A percentile compares a stretch with the other conserved stretches of the same genome.
Conservation (phyloP, 2,329 filamentous ascomycete genomes). For the Fusarium brachygibbosum region DNA sequence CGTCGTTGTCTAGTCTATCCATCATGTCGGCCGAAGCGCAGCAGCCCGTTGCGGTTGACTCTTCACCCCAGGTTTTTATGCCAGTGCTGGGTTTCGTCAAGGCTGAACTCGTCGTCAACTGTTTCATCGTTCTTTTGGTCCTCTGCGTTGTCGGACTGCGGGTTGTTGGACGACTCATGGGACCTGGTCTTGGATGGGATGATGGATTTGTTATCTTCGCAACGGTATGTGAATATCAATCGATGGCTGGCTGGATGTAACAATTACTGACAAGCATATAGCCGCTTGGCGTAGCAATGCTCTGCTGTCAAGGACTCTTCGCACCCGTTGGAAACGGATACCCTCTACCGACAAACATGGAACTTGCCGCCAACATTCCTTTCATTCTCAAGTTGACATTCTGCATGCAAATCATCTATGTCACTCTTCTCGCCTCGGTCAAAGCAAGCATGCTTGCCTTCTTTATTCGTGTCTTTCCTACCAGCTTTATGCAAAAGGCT, state of each 20-base stretch:
- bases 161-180: slow-evolving; percentile 48
- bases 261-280: slow-evolving; percentile 26
- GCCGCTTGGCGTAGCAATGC: slow-evolving; percentile 48
- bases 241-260: neutral
- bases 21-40: slow-evolving; percentile 17
- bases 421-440: slow-evolving; percentile 44
- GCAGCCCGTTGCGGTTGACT: slow-evolving; percentile 14
- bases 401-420: slow-evolving; percentile 48
- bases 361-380: slow-evolving; percentile 42
- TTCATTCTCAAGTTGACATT: slow-evolving; percentile 50
- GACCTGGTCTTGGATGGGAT: slow-evolving; percentile 53
- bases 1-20: neutral
- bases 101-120: slow-evolving; percentile 51
- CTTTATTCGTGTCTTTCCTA: slow-evolving; percentile 49
- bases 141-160: slow-evolving; percentile 48
- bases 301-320: slow-evolving; percentile 49
- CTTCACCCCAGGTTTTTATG: slow-evolving; percentile 29
- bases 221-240: slow-evolving; percentile 35
- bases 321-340: slow-evolving; percentile 48
- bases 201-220: slow-evolving; percentile 50
- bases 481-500: slow-evolving; percentile 44
- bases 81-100: slow-evolving; percentile 45
- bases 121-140: slow-evolving; percentile 50
- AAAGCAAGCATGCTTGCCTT: slow-evolving; percentile 50
- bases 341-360: slow-evolving; percentile 23